Base-by-base conservation (phyloP, 2,329 filamentous ascomycete genomes). In the Neonectria ditissima region DNA sequence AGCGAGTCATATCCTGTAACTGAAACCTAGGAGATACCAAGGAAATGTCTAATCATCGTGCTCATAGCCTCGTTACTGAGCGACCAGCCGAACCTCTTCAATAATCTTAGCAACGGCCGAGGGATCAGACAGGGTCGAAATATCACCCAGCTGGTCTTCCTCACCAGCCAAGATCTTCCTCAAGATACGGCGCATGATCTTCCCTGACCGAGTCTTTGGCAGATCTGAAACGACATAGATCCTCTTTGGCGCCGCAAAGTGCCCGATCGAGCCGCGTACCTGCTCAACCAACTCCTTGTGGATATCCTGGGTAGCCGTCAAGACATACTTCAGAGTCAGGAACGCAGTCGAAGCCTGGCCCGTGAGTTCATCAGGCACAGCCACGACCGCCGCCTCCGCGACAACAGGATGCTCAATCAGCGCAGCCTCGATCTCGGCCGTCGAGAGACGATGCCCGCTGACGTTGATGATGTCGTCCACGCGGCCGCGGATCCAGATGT, bases 381-480 rank as follows among this genome's bases (percentile, higher is more conserved):
- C 94, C 34, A 97, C 94, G 1, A 97, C 95, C 13, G 94, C 94
- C 2, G 94, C 92, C 82, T 97, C 94, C 53, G 93, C 94, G 58
- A 97, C 92, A 4, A 90, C 84, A 69, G 88, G 84, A 79, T 97
- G 93, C 83, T 97, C 94, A 66, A 97, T 90, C 59, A 97, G 88
- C 7, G 94, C 94, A 9, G 94, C 94, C 81, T 97, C 95, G 70
- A 97, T 97, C 80, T 97, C 94, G 18, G 94, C 94, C 2, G 95
- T 97, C n/a, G 94, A 97, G 68, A 97, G 86, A 77, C 94, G 90
- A 80, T 97, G 94, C 16, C 94, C 95, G 72, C 91, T 95, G 63
- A 97, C 94, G 80, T 97, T 97, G 78, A 97, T 94, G 20, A 97
- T 94, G 74, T 97, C 94, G 77, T 97, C 94, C 43, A 97, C 94